Evolutionary conservation across 1,284 basidiomycete genomes (phyloP).

Genomic region (Mycena citricolor): DNA sequence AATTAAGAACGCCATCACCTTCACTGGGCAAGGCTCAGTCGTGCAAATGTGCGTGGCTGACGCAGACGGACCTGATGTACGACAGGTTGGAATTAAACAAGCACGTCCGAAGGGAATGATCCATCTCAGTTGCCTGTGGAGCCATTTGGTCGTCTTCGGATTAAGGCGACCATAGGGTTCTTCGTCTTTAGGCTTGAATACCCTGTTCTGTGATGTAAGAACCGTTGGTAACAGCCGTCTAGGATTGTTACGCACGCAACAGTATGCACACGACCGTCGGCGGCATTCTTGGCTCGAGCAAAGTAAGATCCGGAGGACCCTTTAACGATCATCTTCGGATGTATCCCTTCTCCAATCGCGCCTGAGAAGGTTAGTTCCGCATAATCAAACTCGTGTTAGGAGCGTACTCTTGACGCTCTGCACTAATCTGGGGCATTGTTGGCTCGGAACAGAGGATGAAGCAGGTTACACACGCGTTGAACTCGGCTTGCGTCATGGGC

Average conservation of each 20-base stretch:
- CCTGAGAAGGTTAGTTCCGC: constrained; percentile 15
- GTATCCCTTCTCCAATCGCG: constrained; percentile 74
- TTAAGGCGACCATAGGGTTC: constrained; percentile 84
- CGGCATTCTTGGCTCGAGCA: constrained; percentile 71
- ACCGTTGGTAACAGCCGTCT: constrained; percentile 6
- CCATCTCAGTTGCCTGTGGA: constrained; percentile 83
- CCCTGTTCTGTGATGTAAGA: constrained; percentile 48
- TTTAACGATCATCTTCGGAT: constrained; percentile 86
- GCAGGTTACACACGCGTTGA: constrained; percentile 43
- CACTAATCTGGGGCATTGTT: constrained; percentile 2
- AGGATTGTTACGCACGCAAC: constrained; percentile 59
- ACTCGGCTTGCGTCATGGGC: constrained; percentile 72
- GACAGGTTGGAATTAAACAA: constrained; percentile 77
- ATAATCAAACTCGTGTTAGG: not conserved
- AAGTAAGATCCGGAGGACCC: constrained; percentile 89
- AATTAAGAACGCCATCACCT: constrained; percentile 7
- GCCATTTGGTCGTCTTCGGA: constrained; percentile 90
- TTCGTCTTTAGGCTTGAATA: constrained; percentile 91
- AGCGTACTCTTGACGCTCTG: constrained; percentile 9
- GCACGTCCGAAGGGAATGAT: constrained; percentile 83
- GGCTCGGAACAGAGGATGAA: not conserved
- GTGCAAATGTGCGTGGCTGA: not conserved
- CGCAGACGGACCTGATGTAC: constrained; percentile 46
- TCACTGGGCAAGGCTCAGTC: constrained; percentile 16
- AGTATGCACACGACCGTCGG: constrained; percentile 63